Evolutionary conservation across 192 early-diverging fungal genomes (phyloP), one percentile per base, ranked within the genome.

Genomic region (Backusella luteola): DNA sequence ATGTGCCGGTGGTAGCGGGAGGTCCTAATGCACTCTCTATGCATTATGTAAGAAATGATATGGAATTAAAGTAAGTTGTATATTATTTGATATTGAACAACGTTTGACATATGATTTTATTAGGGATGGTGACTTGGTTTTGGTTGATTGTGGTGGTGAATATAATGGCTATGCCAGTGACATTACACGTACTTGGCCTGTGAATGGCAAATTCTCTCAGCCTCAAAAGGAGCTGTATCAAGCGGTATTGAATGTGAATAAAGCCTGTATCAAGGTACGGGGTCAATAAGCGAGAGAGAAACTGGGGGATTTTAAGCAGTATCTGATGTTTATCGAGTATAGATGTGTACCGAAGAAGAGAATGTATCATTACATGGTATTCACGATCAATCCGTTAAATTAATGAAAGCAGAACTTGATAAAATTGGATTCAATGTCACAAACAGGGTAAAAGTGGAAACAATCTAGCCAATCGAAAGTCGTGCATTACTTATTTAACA

Each of bases 1-100:
- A 99, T 82, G 95, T 99, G 23, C 98, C 98, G 2, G 98, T 99
- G 4, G 95, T 99, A 23, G 98, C 97, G 0, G 90, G 93, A 9
- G 98, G 96, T 38, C 84, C 86, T 56, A 98, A 98, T 77, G 96
- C 96, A 8, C 79, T 97, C 74, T 92, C 91, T 17, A 87, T 99
- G 89, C 98, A 99, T 79, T 99, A 99, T 85, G 96, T 98, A 38
- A 85, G 91, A 71, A 99, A 99, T 80, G 88, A 93, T 66, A 87
- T 89, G 79, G 70, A 82, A 17, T 66, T 93, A 56, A 80, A 81
- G 83, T 88, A 82, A 67, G 74, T 67, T 11, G 23, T n/a, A n/a
- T 34, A 34, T 38, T 6, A 34, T 46, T 12, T 21, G 9, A 38
- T 6, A 67, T 2, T 2, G 69, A 34, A 69, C 19, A 76, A 17